phyloP scores from a whole-genome alignment of 1,284 basidiomycete genomes.

The Entoloma clypeatum region DNA sequence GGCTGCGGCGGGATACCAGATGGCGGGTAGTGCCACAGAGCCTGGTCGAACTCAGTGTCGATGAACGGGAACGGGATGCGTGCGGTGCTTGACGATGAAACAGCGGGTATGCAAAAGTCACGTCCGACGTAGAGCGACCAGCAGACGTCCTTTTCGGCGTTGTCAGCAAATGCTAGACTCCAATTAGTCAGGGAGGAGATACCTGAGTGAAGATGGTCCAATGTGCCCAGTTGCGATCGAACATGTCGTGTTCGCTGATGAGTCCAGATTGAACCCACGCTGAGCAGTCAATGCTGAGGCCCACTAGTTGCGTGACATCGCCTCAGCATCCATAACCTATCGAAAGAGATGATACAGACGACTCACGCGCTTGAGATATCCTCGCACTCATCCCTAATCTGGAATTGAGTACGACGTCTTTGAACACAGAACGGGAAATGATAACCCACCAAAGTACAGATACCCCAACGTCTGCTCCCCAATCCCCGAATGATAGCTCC shows the following conservation, averaged over 20 bases:
- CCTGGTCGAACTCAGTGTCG: slow-evolving; percentile 41
- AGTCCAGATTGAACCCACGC: slow-evolving; percentile 50
- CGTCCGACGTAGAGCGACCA: slow-evolving; percentile 59
- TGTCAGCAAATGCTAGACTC: background rate
- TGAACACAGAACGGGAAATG: background rate
- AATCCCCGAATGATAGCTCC: slow-evolving; percentile 53
- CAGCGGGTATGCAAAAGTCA: slow-evolving; percentile 46
- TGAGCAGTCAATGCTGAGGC: slow-evolving; percentile 53
- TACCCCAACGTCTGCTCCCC: slow-evolving; percentile 57
- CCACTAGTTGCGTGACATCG: slow-evolving; percentile 48
- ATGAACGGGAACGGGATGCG: slow-evolving; percentile 43
- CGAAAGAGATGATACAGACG: slow-evolving; percentile 7
- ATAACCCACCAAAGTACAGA: slow-evolving; percentile 49
- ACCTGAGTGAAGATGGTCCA: slow-evolving; percentile 53
- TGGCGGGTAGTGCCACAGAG: slow-evolving; percentile 40
- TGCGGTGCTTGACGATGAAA: slow-evolving; percentile 30
- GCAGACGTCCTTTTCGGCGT: slow-evolving; percentile 43
- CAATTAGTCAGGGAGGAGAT: slow-evolving; percentile 4
- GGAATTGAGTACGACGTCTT: background rate
- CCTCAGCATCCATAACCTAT: background rate
- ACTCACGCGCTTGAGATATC: slow-evolving; percentile 39
- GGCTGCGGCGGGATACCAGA: slow-evolving; percentile 40
- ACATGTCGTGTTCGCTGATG: slow-evolving; percentile 46
- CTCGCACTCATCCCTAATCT: slow-evolving; percentile 48
- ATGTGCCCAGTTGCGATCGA: slow-evolving; percentile 54